phyloP scores from a whole-genome alignment of 2,329 filamentous ascomycete genomes.

The Sporothrix curviconia region DNA sequence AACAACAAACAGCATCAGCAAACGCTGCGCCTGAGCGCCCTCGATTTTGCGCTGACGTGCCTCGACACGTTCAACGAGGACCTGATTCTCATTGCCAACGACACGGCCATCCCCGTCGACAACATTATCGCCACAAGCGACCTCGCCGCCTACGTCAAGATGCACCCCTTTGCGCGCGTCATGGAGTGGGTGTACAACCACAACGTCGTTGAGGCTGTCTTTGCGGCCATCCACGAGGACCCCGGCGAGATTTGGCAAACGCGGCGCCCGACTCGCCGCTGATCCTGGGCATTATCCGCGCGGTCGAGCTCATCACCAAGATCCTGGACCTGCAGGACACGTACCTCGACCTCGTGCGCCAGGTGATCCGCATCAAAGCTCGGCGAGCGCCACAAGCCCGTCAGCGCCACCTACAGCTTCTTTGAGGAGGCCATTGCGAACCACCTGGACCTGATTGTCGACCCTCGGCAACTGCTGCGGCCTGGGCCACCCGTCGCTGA shows the following conservation, averaged over 20 bases:
- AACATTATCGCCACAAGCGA: conserved; percentile 66
- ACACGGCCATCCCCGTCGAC: conserved; percentile 70
- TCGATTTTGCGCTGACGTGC: conserved; percentile 76
- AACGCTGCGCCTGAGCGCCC: conserved; percentile 69
- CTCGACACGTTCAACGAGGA: conserved; percentile 90
- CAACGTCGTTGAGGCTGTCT: conserved; percentile 72
- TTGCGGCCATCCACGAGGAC: conserved; percentile 72
- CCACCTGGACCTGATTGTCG: conserved; percentile 69
- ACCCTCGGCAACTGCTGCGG: conserved; percentile 83
- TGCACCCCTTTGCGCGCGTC: conserved; percentile 87
- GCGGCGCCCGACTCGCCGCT: conserved; percentile 72
- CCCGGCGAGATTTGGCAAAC: conserved; percentile 62
- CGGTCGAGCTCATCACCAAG: conserved; percentile 76
- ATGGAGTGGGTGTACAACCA: conserved; percentile 99
- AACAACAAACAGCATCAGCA: conserved; percentile 62
- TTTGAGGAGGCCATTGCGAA: conserved; percentile 89
- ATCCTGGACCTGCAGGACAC: conserved; percentile 84
- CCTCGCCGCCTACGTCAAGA: conserved; percentile 69
- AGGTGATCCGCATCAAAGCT: conserved; percentile 64
- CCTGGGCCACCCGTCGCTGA: conserved; percentile 72
- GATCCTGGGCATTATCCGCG: conserved; percentile 68
- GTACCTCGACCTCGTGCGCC: conserved; percentile 81
- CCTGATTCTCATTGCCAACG: conserved; percentile 76
- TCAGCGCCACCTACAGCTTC: conserved; percentile 70
- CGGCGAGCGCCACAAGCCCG: conserved; percentile 50